Evolutionary conservation across 345 rosid species (phyloP), one percentile per base, ranked within the genome.

Genomic region (Erodium maritimum): DNA sequence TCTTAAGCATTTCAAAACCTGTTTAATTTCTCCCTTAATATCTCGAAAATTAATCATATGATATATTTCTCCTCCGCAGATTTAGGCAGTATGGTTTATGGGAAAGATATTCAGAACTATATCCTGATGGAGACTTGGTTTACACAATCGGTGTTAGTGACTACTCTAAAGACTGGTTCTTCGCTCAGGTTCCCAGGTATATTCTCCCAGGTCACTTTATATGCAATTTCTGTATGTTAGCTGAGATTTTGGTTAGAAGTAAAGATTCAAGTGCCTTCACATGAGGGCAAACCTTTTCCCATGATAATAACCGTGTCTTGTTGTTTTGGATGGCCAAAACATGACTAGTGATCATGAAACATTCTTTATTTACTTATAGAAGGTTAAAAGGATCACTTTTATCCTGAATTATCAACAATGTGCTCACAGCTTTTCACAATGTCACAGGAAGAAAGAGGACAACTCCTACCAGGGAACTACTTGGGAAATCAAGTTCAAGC

Each of bases 11-110:
- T 12, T 42, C 48, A 42, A 10, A 29, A 29, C 34, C 34, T 8
- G 34, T 8, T n/a, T n/a, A n/a, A 29, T 29, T 29, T 3, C 34
- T 29, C 34, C 34, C 34, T 29, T 8, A 29, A 29, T 3, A 3
- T 8, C 8, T 29, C 8, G 34, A 3, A 3, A 29, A 29, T 29
- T 29, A 29, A 42, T 17, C 9, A 17, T 9, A 29, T 21, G 19
- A 54, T 54, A 29, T 29, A 29, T 9, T 5, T 54, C 56, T 54
- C 21, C 22, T 54, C 9, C 37, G 21, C 79, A 84, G 84, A 71
- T 91, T 61, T 70, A 69, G 99, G 70, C 99, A 86, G 51, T 89
- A 93, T 19, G 99, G 99, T n/a, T 57, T 93, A 46, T 93, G 99
- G 99, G 95, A 88, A 60, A 73, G 95, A 65, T 91, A 86, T 56